Base-by-base conservation (phyloP, 1,284 basidiomycete species). In the Leccinum huronense region DNA sequence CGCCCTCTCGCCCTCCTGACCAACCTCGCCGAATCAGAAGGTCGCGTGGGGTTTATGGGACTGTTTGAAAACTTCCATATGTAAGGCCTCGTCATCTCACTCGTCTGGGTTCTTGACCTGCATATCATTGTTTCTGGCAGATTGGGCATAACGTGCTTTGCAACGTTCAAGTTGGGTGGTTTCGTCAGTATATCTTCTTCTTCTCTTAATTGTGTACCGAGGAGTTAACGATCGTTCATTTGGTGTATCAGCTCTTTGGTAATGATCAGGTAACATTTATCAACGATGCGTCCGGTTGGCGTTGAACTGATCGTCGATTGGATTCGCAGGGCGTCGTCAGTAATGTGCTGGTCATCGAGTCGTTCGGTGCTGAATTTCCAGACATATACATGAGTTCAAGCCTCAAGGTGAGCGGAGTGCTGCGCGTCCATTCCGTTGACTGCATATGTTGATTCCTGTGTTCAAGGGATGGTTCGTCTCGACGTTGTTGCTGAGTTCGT, bases 361-460 rank as follows among this genome's bases (percentile, higher is more conserved):
- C 75, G 27, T 75, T 75, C n/a, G 74, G 76, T 31, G 74, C 74
- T 33, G 70, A 73, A n/a, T 75, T 77, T 63, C 74, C 74, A 27
- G 68, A 65, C 14, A 73, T 75, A 19, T 75, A 77, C 59, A 71
- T 63, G 74, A 36, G 75, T 61, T 62, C 70, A 16, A 63, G 10
- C 31, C 67, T 77, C 56, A 76, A 75, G 65, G 74, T 75, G 36
- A 60, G 58, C 3, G n/a, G 2, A 23, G 10, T 19, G 23, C 6
- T 56, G 10, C 19, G 7, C 19, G 1, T 55, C 13, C 36, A 38
- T 58, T 58, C 57, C 19, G 3, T 61, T 30, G 34, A 27, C 36
- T 11, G 4, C 16, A 13, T 9, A 5, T 59, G 2, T 3, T 67
- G 58, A 75, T 23, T 11, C 14, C 14, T 14, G 14, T 48, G 14